Percentiles rank a stretch among this genome's conserved stretches.
phyloP scores from a whole-genome alignment of 1,284 basidiomycete species.

The Boletus calvinii region DNA sequence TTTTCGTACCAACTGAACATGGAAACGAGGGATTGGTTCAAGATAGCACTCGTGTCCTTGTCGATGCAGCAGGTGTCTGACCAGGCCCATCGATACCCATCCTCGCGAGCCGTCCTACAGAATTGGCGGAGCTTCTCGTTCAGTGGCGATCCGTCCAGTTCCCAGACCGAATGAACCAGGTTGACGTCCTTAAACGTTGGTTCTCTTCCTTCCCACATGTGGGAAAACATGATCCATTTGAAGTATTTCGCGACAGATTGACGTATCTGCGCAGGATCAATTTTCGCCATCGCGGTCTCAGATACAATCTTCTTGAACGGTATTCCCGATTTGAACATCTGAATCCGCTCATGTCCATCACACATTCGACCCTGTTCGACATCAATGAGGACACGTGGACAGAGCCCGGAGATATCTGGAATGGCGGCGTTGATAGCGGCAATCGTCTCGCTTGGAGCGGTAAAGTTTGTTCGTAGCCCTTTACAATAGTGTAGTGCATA shows the following conservation, averaged over 20 bases:
- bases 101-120: background rate
- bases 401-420: background rate
- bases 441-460: background rate
- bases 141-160: background rate
- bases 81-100: constrained; percentile 2
- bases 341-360: background rate
- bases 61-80: constrained; percentile 4
- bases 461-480: constrained; percentile 7
- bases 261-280: background rate
- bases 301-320: constrained; percentile 9
- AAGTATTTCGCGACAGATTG: constrained; percentile 12
- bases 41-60: constrained; percentile 1
- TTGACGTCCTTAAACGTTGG: constrained; percentile 16
- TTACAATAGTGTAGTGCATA: background rate
- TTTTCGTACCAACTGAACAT: constrained; percentile 15
- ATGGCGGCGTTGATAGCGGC: constrained; percentile 1
- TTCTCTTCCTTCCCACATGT: constrained; percentile 18
- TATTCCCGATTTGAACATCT: constrained; percentile 7
- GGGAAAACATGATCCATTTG: constrained; percentile 19
- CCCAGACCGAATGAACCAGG: constrained; percentile 2
- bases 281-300: background rate
- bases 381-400: constrained; percentile 13
- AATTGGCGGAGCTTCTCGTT: constrained; percentile 12
- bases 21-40: constrained; percentile 8
- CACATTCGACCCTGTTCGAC: constrained; percentile 7